Conservation (phyloP, 345 rosid species). For the Eucalyptus rudis region DNA sequence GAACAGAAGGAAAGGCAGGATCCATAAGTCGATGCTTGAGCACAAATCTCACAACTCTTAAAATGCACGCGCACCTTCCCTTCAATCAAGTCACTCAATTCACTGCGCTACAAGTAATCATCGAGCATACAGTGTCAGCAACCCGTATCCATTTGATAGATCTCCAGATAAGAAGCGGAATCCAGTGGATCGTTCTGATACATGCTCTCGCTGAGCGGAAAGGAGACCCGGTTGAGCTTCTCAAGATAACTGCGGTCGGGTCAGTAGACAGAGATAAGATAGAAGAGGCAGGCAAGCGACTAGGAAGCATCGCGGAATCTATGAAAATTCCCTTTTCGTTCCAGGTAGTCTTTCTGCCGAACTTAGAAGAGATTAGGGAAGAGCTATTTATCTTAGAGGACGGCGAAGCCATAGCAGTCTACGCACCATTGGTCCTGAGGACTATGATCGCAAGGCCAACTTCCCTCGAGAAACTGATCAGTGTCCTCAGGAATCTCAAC, state of each 20-base stretch:
- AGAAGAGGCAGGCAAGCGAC: conserved; percentile 14
- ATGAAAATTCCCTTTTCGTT: conserved; percentile 26
- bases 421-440: conserved; percentile 12
- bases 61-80: conserved; percentile 12
- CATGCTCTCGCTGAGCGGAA: conserved; percentile 24
- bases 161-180: conserved; percentile 43
- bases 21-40: neutral
- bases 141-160: conserved; percentile 34
- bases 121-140: conserved; percentile 17
- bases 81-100: conserved; percentile 19
- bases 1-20: neutral
- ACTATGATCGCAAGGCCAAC: conserved; percentile 15
- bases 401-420: conserved; percentile 19
- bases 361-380: conserved; percentile 10
- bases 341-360: neutral
- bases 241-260: conserved; percentile 34
- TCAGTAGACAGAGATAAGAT: neutral
- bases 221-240: conserved; percentile 5
- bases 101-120: conserved; percentile 23
- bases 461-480: conserved; percentile 23
- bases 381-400: conserved; percentile 9
- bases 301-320: conserved; percentile 27
- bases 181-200: conserved; percentile 39
- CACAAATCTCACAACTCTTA: neutral
- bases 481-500: conserved; percentile 16